These are phyloP conservation scores for Sclerotinia spermophila DNA, from an alignment of 2,329 filamentous ascomycete species.

Conservation along the genomic window DNA sequence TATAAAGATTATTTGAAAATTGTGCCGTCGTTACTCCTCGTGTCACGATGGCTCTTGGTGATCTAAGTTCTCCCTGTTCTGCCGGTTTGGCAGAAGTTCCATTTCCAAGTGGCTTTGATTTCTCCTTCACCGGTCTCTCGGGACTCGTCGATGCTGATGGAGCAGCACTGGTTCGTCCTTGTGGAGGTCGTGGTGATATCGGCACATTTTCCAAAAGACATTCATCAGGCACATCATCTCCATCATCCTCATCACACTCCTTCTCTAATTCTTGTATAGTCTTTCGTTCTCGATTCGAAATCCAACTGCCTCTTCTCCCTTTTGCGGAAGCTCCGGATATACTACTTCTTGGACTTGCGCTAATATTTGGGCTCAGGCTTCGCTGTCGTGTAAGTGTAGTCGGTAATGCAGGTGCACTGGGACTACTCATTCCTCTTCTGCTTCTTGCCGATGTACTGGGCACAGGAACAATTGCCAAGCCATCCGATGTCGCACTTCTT, in stretches of 20 bases:
- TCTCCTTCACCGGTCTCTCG: constrained; percentile 34
- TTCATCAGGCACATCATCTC: constrained; percentile 75
- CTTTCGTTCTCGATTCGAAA: constrained; percentile 62
- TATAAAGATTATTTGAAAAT: constrained; percentile 51
- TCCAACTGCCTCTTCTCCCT: constrained; percentile 55
- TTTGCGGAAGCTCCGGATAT: constrained; percentile 27
- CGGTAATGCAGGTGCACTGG: constrained; percentile 28
- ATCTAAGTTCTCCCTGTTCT: constrained; percentile 53
- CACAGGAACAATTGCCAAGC: constrained; percentile 33
- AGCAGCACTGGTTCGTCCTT: constrained; percentile 53
- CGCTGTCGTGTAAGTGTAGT: constrained; percentile 31
- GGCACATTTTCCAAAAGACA: constrained; percentile 78
- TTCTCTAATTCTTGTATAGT: constrained; percentile 67
- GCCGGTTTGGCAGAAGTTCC: constrained; percentile 58
- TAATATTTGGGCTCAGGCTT: constrained; percentile 33
- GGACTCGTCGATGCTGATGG: constrained; percentile 44
- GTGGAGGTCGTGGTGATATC: constrained; percentile 66
- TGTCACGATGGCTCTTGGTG: constrained; percentile 43
- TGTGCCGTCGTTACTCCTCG: constrained; percentile 46
- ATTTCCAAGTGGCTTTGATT: constrained; percentile 46
- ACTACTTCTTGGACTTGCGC: constrained; percentile 25
- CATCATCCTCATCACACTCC: constrained; percentile 73
- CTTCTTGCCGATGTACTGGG: constrained; percentile 23
- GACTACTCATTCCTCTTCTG: constrained; percentile 29
- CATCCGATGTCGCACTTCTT: constrained; percentile 29